Percentiles rank a stretch among this genome's conserved stretches.
These are phyloP conservation scores for Colletotrichum trifolii DNA, from an alignment of 2,329 filamentous ascomycete genomes.

Conservation along the genomic window DNA sequence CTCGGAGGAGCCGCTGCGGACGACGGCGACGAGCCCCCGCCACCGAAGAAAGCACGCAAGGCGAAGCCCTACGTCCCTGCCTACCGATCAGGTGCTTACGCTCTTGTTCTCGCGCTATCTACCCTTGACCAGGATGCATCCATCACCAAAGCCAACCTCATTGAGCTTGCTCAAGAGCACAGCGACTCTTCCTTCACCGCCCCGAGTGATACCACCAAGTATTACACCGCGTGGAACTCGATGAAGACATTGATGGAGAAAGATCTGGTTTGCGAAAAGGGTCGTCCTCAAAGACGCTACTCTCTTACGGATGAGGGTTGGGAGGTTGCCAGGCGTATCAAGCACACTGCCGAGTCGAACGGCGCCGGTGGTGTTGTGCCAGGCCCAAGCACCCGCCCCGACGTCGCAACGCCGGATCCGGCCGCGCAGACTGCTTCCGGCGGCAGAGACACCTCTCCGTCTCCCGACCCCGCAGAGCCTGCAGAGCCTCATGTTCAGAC, in stretches of 20 bases:
- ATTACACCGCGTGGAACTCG: conserved; percentile 84
- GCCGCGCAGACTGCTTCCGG: background rate
- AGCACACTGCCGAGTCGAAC: conserved; percentile 54
- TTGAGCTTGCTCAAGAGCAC: conserved; percentile 75
- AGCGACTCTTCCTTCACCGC: conserved; percentile 80
- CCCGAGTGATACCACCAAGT: conserved; percentile 73
- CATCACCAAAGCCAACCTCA: conserved; percentile 75
- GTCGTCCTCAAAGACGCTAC: conserved; percentile 75
- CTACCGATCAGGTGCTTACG: conserved; percentile 80
- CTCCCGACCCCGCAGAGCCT: conserved; percentile 31
- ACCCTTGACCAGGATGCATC: conserved; percentile 65
- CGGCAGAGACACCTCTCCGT: conserved; percentile 10
- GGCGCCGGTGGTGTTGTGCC: conserved; percentile 24
- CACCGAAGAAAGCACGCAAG: conserved; percentile 69
- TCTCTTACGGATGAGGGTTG: conserved; percentile 81
- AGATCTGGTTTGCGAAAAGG: conserved; percentile 78
- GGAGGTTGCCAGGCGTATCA: conserved; percentile 76
- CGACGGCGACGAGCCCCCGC: conserved; percentile 46
- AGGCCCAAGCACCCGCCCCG: conserved; percentile 30
- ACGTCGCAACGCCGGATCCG: conserved; percentile 13
- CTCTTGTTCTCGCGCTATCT: conserved; percentile 74
- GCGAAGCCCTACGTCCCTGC: conserved; percentile 77
- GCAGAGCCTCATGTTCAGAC: conserved; percentile 40
- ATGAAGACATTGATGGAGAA: conserved; percentile 82
- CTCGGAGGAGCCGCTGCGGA: conserved; percentile 47